These are phyloP conservation scores for Sporisorium graminicola DNA, from an alignment of 1,284 basidiomycete genomes.

Conservation along the genomic window DNA sequence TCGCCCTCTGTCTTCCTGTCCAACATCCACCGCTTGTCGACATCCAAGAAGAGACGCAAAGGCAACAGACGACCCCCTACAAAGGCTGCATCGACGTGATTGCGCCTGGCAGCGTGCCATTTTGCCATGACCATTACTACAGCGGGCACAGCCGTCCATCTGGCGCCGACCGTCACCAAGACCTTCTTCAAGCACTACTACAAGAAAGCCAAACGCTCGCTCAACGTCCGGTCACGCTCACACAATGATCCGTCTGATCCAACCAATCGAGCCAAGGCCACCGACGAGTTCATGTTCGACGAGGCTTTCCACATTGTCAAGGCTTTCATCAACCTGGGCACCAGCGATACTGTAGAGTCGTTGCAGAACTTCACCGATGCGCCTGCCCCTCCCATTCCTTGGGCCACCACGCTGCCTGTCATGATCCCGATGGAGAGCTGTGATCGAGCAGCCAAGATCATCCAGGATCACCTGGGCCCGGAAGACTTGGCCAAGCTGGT, in stretches of 20 bases:
- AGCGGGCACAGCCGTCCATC: conserved; percentile 51
- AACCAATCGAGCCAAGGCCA: conserved; percentile 22
- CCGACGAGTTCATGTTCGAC: conserved; percentile 58
- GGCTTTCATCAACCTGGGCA: conserved; percentile 60
- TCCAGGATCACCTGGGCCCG: conserved; percentile 87
- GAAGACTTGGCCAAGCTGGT: conserved; percentile 81
- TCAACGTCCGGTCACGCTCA: conserved; percentile 17
- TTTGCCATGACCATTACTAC: conserved; percentile 62
- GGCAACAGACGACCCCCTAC: not conserved
- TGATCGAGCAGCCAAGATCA: conserved; percentile 80
- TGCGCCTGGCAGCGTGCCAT: not conserved
- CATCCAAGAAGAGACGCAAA: not conserved
- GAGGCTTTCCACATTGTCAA: conserved; percentile 58
- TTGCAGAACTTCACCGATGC: conserved; percentile 76
- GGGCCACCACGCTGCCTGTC: conserved; percentile 83
- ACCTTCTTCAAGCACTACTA: conserved; percentile 65
- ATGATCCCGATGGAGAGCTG: conserved; percentile 78
- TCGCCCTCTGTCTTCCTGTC: too few species aligned
- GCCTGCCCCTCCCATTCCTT: conserved; percentile 79
- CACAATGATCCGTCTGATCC: conserved; percentile 7
- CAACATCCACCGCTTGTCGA: not conserved
- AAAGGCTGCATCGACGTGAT: not conserved
- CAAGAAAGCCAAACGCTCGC: conserved; percentile 49
- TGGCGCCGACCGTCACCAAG: conserved; percentile 64
- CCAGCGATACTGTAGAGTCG: conserved; percentile 67